A percentile compares a stretch with the other conserved stretches of the same genome.
Evolutionary conservation across 306 rosid genomes (phyloP).

Genomic region (Cicer bijugum): DNA sequence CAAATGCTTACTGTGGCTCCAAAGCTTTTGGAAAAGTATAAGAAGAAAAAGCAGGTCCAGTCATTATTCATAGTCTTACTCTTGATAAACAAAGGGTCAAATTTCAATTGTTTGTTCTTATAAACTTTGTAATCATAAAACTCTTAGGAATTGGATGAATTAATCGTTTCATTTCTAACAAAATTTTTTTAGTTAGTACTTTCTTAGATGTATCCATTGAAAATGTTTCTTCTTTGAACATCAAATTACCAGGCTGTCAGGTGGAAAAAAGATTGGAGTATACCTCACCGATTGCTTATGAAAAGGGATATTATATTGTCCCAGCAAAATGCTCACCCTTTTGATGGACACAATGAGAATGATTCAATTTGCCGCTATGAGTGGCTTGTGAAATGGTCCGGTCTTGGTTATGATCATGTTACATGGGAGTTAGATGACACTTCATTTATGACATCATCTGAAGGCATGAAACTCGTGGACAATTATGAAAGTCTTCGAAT

Average conservation of each 20-base stretch:
- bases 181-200: conserved; percentile 20
- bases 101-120: background rate
- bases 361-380: conserved; percentile 42
- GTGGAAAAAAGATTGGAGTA: conserved; percentile 54
- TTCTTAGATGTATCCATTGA: conserved; percentile 7
- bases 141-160: background rate
- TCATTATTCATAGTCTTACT: conserved; percentile 6
- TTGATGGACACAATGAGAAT: conserved; percentile 23
- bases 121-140: background rate
- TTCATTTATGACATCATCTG: conserved; percentile 44
- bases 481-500: conserved; percentile 45
- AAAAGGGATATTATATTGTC: conserved; percentile 46
- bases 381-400: conserved; percentile 60
- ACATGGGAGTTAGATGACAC: conserved; percentile 55
- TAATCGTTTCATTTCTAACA: background rate
- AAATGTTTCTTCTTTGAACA: background rate
- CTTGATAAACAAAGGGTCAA: background rate
- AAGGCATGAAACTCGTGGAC: conserved; percentile 42
- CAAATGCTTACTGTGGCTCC: conserved; percentile 46
- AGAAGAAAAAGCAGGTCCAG: conserved; percentile 44
- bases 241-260: conserved; percentile 39
- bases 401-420: conserved; percentile 55
- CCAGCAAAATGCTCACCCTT: conserved; percentile 35
- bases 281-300: conserved; percentile 51
- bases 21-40: conserved; percentile 48